Evolutionary conservation across 2,329 filamentous ascomycete genomes (phyloP), one percentile per base, ranked within the genome.

Genomic region (Ophiostoma tasmaniense): DNA sequence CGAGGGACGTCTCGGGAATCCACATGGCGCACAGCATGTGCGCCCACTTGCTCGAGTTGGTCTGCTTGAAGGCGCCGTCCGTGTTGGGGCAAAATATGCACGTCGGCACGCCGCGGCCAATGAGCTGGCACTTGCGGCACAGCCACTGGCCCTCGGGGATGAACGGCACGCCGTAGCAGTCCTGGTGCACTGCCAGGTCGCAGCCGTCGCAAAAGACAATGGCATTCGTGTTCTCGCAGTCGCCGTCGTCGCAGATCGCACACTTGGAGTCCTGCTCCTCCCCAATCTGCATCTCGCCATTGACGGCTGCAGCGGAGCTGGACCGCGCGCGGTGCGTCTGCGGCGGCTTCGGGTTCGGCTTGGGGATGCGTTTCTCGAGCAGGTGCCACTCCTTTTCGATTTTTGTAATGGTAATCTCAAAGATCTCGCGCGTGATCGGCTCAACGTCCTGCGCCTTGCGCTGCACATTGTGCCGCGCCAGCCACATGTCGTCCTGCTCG

Each of bases 171-270:
- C 95, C 95, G 76, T 99, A 99, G 79, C 95, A 99, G 81, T 99
- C 95, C 78, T 99, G 95, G 78, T 99, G 95, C 11, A 99, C 95
- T 3, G 95, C 95, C 67, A 99, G 82, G 79, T 99, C 96, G 79
- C 95, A 99, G 2, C 95, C 95, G 77, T 99, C 95, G 77, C 95
- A 99, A 76, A 99, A 99, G 28, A 99, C 95, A 75, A 99, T 99
- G 0, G 95, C 95, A 76, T 99, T 99, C 28, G 95, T 96, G 78
- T 99, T 99, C 80, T 99, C 95, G 76, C 95, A 99, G 76, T 99
- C 95, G n/a, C 95, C 95, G 76, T 99, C 95, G 76, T 99, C 95
- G 77, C 95, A 99, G 70, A 99, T 96, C 28, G 92, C 93, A 77
- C 95, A 99, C 78, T 97, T 98, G 74, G 90, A 97, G 78, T 99